Base-by-base conservation (phyloP, 75 land plant genomes). In the Sequoia sempervirens region DNA sequence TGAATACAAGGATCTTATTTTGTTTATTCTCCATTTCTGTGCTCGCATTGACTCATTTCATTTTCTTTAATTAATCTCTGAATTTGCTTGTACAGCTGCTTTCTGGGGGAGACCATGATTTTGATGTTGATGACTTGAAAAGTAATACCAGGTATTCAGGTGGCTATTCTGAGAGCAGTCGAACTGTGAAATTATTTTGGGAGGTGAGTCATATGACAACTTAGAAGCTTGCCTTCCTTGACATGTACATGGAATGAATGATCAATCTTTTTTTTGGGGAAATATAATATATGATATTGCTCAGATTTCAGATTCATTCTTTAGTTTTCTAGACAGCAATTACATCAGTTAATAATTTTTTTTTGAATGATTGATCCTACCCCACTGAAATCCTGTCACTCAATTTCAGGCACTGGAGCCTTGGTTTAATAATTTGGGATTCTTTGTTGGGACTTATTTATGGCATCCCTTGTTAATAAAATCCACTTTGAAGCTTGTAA, bases 131-230 rank as follows among this genome's bases (percentile, higher is more conserved):
- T 64, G 53, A 34, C 45, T 82, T 97, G 76, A 89, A 83, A 80
- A 92, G 50, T 66, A 90, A 97, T 70, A 95, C 99, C 40, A 89
- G 89, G 14, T 97, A 97, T 68, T 92, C 94, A 41, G 99, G 99
- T 87, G 99, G 99, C 58, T 97, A 90, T 86, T 87, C 94, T 82
- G 97, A 92, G 54, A 88, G 88, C 45, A 97, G 97, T 70, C 96
- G 99, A 20, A 91, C 99, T 32, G 82, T 97, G 38, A 95, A 93
- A 79, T 84, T 93, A 72, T 97, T 97, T 83, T 97, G 99, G 99
- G 96, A 97, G 99, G 99, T 97, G 82, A 58, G 83, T n/a, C 41
- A 61, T 83, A n/a, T 47, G 28, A 13, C 85, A 82, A 26, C 36
- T 52, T 82, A 30, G 14, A 30, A 12, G 81, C 20, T 18, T 15